Evolutionary conservation across 1,139 yeast species (phyloP).

Genomic region (Taphrina wiesneri): DNA sequence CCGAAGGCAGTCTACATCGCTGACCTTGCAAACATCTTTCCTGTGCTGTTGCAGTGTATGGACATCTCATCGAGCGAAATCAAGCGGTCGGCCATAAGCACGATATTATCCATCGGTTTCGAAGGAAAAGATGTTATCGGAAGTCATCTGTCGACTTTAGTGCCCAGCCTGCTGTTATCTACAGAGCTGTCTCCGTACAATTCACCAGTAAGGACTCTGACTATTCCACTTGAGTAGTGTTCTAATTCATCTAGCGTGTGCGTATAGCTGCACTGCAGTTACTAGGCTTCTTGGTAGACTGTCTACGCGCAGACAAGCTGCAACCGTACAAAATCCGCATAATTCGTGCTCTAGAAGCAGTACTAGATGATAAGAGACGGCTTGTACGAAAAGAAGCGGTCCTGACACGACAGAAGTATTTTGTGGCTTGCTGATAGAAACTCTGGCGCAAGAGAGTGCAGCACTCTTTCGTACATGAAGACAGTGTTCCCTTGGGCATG

Average conservation of each 20-base stretch:
- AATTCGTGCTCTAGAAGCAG: conserved; percentile 53
- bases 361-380: conserved; percentile 74
- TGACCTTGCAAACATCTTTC: conserved; percentile 64
- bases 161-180: conserved; percentile 56
- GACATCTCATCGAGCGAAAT: conserved; percentile 54
- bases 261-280: conserved; percentile 61
- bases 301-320: conserved; percentile 50
- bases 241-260: conserved; percentile 50
- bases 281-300: conserved; percentile 53
- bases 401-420: conserved; percentile 74
- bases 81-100: conserved; percentile 58
- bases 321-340: conserved; percentile 57
- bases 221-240: conserved; percentile 1
- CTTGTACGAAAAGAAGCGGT: conserved; percentile 71
- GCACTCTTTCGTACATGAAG: too few species aligned
- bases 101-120: conserved; percentile 52
- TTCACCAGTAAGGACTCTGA: conserved; percentile 2
- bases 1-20: conserved; percentile 62
- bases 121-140: conserved; percentile 57
- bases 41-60: conserved; percentile 69
- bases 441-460: neutral
- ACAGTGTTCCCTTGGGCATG: too few species aligned
- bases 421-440: conserved; percentile 32
- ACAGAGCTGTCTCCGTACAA: conserved; percentile 30
- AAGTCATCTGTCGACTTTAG: conserved; percentile 57